Percentiles rank a stretch among this genome's conserved stretches.
Conservation (phyloP, 495 filamentous ascomycete genomes). For the Ascodesmis nigricans region DNA sequence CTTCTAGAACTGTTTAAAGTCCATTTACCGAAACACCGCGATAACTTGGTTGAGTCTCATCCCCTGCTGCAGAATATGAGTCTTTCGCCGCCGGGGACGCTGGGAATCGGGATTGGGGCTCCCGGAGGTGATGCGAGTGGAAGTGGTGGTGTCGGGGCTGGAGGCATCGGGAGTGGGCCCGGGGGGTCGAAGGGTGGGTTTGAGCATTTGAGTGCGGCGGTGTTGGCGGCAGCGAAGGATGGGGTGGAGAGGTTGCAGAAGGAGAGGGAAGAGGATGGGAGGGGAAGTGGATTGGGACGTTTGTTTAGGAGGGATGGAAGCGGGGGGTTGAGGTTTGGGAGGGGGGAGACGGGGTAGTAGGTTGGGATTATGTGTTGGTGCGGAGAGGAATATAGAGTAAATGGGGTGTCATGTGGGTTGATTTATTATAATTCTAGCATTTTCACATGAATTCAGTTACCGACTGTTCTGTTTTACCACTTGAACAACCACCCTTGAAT, state of each 20-base stretch:
- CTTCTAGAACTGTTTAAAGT: slow-evolving; percentile 78
- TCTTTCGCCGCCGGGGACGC: slow-evolving; percentile 12
- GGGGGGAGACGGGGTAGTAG: slow-evolving; percentile 4
- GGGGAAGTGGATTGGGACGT: slow-evolving; percentile 53
- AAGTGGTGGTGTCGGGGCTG: slow-evolving; percentile 22
- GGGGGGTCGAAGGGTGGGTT: slow-evolving; percentile 40
- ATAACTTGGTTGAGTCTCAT: slow-evolving; percentile 25
- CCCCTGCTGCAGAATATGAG: slow-evolving; percentile 25
- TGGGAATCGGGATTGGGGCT: slow-evolving; percentile 15
- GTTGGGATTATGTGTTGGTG: background rate
- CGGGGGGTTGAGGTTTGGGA: slow-evolving; percentile 42
- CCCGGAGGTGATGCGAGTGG: slow-evolving; percentile 24
- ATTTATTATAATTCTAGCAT: background rate
- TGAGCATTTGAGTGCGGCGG: slow-evolving; percentile 32
- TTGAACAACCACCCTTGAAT: too few relatives aligned
- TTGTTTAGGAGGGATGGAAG: slow-evolving; percentile 84
- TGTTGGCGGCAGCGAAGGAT: slow-evolving; percentile 68
- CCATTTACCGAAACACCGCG: slow-evolving; percentile 43
- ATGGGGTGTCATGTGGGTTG: background rate
- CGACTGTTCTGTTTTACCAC: background rate
- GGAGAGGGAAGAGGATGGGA: slow-evolving; percentile 22
- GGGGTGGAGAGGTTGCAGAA: slow-evolving; percentile 70
- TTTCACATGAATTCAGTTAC: background rate
- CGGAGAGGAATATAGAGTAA: background rate
- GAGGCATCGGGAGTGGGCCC: slow-evolving; percentile 48